Base-by-base conservation (phyloP, 2,329 filamentous ascomycete genomes). In the Cladophialophora psammophila region DNA sequence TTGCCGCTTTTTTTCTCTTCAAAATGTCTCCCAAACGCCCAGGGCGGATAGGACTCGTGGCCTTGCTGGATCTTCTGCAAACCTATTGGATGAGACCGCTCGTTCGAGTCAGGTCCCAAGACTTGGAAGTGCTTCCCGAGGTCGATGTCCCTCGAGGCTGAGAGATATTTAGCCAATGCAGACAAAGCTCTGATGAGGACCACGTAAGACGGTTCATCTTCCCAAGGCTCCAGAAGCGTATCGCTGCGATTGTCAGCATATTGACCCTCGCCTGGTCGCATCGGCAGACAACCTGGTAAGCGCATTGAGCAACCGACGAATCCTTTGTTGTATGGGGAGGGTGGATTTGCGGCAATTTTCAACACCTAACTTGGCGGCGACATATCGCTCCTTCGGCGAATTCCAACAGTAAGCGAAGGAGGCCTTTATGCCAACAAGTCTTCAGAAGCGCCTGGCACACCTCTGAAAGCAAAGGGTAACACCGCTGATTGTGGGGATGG, bases 351-450 rank as follows among this genome's bases (percentile, higher is more conserved):
- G 60, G 60, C 32, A 53, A 57, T 36, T 63, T 35, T 58, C 40
- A 50, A 31, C 58, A 26, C 40, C 34, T 54, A 45, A 31, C 53
- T 40, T 52, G 53, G 48, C 31, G 53, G 48, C 31, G 48, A 10
- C 60, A 26, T 53, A 38, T 18, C 50, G 64, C 45, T 53, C 26
- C 20, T 55, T 55, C 12, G 96, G 75, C 45, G 34, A 18, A 35
- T 52, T 60, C 42, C 31, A 52, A 9, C 40, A 76, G 81, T 58
- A 92, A 91, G 75, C 73, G 73, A 2, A 75, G 61, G 61, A 36
- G 13, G 60, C 48, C 26, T 42, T 60, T 54, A 57, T 42, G 32
- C 64, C 58, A 60, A 55, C 34, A 8, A 12, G 12, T 20, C 63
- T 64, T 64, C 57, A 60, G 35, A 15, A 34, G 32, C 31, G 45